Conservation (phyloP, 805 yeast species). For the Candida boleticola region DNA sequence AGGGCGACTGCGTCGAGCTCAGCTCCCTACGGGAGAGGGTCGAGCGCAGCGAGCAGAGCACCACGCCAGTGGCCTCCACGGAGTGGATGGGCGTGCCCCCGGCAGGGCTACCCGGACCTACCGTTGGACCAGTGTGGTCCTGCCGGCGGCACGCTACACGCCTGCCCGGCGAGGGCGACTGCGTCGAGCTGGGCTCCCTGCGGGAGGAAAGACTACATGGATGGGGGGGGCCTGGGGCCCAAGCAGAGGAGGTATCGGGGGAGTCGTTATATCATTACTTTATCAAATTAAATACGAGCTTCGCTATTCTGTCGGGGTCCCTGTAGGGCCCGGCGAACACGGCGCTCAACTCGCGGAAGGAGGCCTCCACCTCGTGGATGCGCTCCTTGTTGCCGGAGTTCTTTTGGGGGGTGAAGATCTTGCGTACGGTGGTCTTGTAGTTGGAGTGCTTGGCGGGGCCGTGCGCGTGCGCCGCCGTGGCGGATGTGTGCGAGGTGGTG, state of each 20-base stretch:
- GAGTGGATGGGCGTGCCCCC: background rate
- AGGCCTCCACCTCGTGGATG: conserved; percentile 24
- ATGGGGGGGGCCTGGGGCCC: too few species aligned
- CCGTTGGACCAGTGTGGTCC: background rate
- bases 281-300: background rate
- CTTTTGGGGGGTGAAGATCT: conserved; percentile 33
- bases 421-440: conserved; percentile 36
- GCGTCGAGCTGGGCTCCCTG: background rate
- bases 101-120: background rate
- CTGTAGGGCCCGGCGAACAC: background rate
- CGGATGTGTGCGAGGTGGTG: background rate
- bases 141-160: background rate
- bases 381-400: conserved; percentile 30
- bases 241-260: background rate
- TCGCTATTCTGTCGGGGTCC: background rate
- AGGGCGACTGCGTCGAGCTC: background rate
- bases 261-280: background rate
- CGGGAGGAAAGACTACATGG: background rate
- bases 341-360: conserved; percentile 10
- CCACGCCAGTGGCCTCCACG: background rate
- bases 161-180: background rate
- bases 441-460: conserved; percentile 9
- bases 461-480: background rate
- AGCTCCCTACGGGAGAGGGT: background rate
- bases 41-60: too few species aligned